phyloP scores from a whole-genome alignment of 768 basidiomycete species.

The Arthromyces matolae region DNA sequence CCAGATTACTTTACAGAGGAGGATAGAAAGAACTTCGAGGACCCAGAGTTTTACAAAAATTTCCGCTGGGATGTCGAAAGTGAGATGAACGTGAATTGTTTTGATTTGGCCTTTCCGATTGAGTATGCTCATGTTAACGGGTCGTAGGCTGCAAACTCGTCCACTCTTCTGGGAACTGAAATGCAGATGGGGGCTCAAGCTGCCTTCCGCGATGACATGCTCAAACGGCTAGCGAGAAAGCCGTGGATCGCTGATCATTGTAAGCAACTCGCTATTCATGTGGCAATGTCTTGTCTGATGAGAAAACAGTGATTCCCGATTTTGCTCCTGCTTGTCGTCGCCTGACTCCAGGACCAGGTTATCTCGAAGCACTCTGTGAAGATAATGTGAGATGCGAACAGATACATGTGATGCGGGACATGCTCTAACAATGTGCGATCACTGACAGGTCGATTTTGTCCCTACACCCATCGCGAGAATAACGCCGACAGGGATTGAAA shows the following conservation, averaged over 20 bases:
- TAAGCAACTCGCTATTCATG: constrained; percentile 20
- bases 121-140: not conserved
- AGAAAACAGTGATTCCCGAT: constrained; percentile 47
- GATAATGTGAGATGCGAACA: constrained; percentile 55
- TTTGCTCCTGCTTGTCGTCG: constrained; percentile 59
- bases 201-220: constrained; percentile 44
- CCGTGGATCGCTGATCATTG: constrained; percentile 59
- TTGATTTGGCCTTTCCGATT: not conserved
- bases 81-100: constrained; percentile 42
- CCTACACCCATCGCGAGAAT: constrained; percentile 47
- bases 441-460: constrained; percentile 47
- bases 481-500: constrained; percentile 53
- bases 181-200: constrained; percentile 33
- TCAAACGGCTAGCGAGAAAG: constrained; percentile 47
- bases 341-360: constrained; percentile 67
- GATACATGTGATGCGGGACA: too few species aligned
- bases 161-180: constrained; percentile 37
- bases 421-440: too few species aligned
- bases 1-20: constrained; percentile 48
- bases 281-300: not conserved
- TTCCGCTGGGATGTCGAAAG: constrained; percentile 48
- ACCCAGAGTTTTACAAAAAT: constrained; percentile 42
- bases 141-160: constrained; percentile 32
- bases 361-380: constrained; percentile 60
- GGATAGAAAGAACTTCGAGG: constrained; percentile 47